Conservation (phyloP, 352 stramenopile species). For the Blastocystis sp. region DNA sequence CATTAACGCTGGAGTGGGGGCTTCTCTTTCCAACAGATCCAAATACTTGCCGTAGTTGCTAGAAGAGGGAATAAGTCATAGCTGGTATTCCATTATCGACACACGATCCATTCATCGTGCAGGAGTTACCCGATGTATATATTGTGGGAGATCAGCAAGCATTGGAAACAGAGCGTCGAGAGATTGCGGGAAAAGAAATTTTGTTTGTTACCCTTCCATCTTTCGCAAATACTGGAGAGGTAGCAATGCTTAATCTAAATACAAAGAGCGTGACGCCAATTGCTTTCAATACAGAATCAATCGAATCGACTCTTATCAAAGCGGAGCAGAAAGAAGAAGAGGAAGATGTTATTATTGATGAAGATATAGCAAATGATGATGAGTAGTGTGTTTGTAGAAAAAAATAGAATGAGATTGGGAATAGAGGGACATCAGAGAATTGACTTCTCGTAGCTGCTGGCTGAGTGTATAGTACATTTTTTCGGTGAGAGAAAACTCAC, state of each 20-base stretch:
- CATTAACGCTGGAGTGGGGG: slow-evolving; percentile 14
- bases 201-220: background rate
- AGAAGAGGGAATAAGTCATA: background rate
- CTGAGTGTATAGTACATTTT: slow-evolving; percentile 46
- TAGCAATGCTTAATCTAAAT: background rate
- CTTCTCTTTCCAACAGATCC: slow-evolving; percentile 13
- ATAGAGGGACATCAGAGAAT: slow-evolving; percentile 35
- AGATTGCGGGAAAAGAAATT: background rate
- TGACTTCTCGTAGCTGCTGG: background rate
- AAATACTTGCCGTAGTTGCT: slow-evolving; percentile 42
- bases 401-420: background rate
- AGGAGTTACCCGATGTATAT: slow-evolving; percentile 25
- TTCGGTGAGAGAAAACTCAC: slow-evolving; percentile 18
- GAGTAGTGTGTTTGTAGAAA: slow-evolving; percentile 13
- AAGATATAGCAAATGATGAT: slow-evolving; percentile 43
- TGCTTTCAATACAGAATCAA: background rate
- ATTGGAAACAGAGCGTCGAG: background rate
- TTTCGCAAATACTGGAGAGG: background rate
- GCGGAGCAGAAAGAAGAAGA: slow-evolving; percentile 33
- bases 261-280: background rate
- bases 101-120: slow-evolving; percentile 14
- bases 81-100: slow-evolving; percentile 12
- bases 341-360: slow-evolving; percentile 51
- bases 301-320: background rate
- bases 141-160: slow-evolving; percentile 26